Conservation (phyloP, 306 rosid species). For the Casuarina cunninghamiana region DNA sequence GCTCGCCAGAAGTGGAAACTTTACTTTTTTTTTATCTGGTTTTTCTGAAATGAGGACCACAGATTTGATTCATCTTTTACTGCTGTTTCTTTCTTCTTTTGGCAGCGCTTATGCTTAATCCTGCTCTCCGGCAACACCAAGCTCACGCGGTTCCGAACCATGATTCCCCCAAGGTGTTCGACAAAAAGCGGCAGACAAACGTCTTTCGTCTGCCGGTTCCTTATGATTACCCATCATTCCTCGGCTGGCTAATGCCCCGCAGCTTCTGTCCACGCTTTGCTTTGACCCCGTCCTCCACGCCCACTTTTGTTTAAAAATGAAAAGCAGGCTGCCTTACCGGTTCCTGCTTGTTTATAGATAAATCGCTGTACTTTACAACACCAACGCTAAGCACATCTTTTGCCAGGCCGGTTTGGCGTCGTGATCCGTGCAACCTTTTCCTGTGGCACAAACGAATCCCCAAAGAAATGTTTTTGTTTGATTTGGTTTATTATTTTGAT, state of each 20-base stretch:
- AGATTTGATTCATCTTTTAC: no score
- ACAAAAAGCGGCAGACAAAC: slow-evolving; percentile 43
- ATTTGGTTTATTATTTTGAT: slow-evolving; percentile 19
- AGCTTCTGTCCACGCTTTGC: background rate
- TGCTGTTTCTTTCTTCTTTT: no score
- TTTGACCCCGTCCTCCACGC: background rate
- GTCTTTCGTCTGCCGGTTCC: slow-evolving; percentile 28
- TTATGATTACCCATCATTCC: slow-evolving; percentile 38
- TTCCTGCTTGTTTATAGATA: background rate
- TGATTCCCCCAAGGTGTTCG: slow-evolving; percentile 39
- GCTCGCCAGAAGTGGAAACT: no score
- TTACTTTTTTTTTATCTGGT: no score
- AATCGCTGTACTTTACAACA: background rate
- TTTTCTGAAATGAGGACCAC: no score
- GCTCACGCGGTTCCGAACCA: slow-evolving; percentile 27
- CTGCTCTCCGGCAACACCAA: slow-evolving; percentile 1
- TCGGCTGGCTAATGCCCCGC: slow-evolving; percentile 42
- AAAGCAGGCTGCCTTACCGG: background rate
- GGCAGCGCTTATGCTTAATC: no score
- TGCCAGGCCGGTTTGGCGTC: slow-evolving; percentile 39
- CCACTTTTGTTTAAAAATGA: background rate
- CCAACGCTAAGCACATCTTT: slow-evolving; percentile 14
- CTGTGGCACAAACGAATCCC: slow-evolving; percentile 14
- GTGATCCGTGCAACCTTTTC: slow-evolving; percentile 48
- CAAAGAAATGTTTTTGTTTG: slow-evolving; percentile 12